Conservation (phyloP, 1,284 basidiomycete species). For the Omphalotus olearius region DNA sequence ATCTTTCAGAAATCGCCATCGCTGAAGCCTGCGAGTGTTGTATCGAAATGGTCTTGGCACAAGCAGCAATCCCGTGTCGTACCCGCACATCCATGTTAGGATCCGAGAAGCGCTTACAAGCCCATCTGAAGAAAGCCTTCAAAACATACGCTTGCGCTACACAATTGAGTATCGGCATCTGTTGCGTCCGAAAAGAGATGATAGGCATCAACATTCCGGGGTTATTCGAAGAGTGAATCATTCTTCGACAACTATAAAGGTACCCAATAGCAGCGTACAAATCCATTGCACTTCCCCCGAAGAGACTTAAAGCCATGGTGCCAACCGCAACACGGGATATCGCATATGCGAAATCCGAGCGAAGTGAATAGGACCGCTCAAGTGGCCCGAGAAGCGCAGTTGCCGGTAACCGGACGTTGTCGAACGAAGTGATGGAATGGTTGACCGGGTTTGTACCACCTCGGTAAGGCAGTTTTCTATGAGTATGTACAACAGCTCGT, state of each 20-base stretch:
- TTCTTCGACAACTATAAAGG: constrained; percentile 37
- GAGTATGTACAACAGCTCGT: not conserved
- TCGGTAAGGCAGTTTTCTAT: constrained; percentile 27
- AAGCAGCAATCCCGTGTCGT: constrained; percentile 36
- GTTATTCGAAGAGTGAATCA: constrained; percentile 19
- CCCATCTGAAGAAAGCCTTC: constrained; percentile 27
- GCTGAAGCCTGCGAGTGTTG: constrained; percentile 27
- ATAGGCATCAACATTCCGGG: constrained; percentile 29
- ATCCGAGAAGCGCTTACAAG: constrained; percentile 28
- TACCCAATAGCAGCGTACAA: constrained; percentile 29
- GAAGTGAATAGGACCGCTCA: constrained; percentile 22
- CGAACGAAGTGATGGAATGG: constrained; percentile 33
- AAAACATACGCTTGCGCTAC: constrained; percentile 38
- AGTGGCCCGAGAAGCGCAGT: constrained; percentile 27
- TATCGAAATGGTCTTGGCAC: constrained; percentile 34
- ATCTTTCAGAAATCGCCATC: constrained; percentile 37
- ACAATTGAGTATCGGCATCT: constrained; percentile 37
- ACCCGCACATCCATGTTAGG: constrained; percentile 24
- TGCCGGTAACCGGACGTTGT: constrained; percentile 28
- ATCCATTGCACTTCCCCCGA: constrained; percentile 30
- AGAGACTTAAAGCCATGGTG: constrained; percentile 28
- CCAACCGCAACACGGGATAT: constrained; percentile 37
- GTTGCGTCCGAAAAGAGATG: constrained; percentile 43
- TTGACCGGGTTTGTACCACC: constrained; percentile 29
- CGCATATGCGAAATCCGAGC: constrained; percentile 26